phyloP scores from a whole-genome alignment of 768 basidiomycete species.

The Clitopilus hobsonii region DNA sequence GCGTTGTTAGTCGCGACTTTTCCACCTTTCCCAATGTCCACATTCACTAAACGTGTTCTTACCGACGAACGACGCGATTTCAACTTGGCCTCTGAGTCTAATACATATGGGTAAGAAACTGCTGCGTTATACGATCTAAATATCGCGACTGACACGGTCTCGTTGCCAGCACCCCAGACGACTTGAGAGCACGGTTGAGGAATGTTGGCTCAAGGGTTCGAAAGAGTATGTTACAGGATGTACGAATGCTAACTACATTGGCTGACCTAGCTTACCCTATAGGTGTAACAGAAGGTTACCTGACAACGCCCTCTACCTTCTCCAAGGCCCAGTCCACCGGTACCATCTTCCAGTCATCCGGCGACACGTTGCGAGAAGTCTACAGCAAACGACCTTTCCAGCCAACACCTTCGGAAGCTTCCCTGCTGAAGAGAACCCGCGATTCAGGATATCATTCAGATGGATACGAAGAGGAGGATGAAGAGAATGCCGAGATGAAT shows the following conservation, averaged over 20 bases:
- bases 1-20: background rate
- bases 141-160: constrained; percentile 1
- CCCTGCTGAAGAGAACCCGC: constrained; percentile 30
- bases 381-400: constrained; percentile 17
- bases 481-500: constrained; percentile 11
- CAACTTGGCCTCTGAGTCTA: constrained; percentile 10
- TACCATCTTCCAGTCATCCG: constrained; percentile 48
- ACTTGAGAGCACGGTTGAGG: constrained; percentile 50
- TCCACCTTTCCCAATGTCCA: constrained; percentile 6
- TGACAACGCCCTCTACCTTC: constrained; percentile 32
- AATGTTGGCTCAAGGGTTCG: constrained; percentile 54
- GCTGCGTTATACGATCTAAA: background rate
- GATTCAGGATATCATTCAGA: constrained; percentile 21
- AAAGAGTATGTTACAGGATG: constrained; percentile 41
- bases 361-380: constrained; percentile 50
- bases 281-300: constrained; percentile 57
- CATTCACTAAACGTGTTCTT: constrained; percentile 21
- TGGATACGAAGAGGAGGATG: constrained; percentile 11
- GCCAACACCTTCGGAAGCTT: constrained; percentile 6
- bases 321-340: constrained; percentile 34
- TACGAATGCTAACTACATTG: background rate
- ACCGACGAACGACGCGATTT: constrained; percentile 19
- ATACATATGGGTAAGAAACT: constrained; percentile 10
- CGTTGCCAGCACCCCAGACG: constrained; percentile 35
- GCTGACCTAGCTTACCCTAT: constrained; percentile 5